Evolutionary conservation across 129 eudicot species (phyloP).

Genomic region (Gnaphalium uliginosum): DNA sequence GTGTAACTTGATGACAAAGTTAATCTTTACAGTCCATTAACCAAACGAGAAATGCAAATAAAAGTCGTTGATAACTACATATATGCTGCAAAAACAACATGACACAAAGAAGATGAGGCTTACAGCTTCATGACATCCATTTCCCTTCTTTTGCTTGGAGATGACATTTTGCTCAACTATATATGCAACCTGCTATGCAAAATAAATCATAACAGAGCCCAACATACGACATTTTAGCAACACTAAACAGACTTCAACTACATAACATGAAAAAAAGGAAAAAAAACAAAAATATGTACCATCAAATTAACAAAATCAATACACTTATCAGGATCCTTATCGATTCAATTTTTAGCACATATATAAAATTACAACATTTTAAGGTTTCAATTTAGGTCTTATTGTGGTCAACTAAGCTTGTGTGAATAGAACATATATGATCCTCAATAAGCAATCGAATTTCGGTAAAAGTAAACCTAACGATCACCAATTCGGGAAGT

Average conservation of each 20-base stretch:
- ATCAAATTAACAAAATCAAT: slow-evolving; percentile 3
- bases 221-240: too few species aligned
- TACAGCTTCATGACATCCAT: slow-evolving; percentile 92
- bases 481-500: slow-evolving; percentile 12
- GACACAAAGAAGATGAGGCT: slow-evolving; percentile 28
- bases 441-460: slow-evolving; percentile 2
- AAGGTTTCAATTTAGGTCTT: slow-evolving; percentile 29
- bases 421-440: slow-evolving; percentile 14
- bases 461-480: background rate
- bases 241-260: background rate
- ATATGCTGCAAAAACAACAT: background rate
- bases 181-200: slow-evolving; percentile 33
- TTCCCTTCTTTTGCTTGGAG: slow-evolving; percentile 89
- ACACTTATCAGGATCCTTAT: background rate
- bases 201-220: background rate
- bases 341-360: background rate
- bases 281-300: background rate
- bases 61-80: background rate
- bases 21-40: background rate
- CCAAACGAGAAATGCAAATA: background rate
- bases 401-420: slow-evolving; percentile 24
- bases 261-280: background rate
- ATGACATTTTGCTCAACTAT: slow-evolving; percentile 53
- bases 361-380: slow-evolving; percentile 10
- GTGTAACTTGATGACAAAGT: too few species aligned